Base-by-base conservation (phyloP, 73 alveolate genomes). In the Tetrahymena malaccensis region DNA sequence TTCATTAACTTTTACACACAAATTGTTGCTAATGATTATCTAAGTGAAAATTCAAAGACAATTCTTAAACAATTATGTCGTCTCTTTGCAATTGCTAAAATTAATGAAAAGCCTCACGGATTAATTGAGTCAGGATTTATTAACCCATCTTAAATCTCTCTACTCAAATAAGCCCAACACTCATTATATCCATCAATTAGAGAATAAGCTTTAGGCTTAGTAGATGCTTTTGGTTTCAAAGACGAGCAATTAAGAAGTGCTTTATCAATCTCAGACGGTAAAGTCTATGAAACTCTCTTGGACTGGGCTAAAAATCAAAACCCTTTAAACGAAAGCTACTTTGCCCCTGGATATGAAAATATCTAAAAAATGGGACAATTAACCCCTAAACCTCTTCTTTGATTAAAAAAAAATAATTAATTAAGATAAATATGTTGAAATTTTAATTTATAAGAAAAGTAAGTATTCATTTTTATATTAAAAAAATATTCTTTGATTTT, bases 231-330 rank as follows among this genome's bases (percentile, higher is more conserved):
- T 70, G 89, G 89, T 21, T 95, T 85, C 85, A 94, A 95, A 40
- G 97, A 95, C 89, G 94, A 95, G 43, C 35, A 85, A 70, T 55
- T 85, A 31, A 95, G 97, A 95, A 84, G 95, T 33, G 97, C 97
- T 34, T 83, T 95, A 34, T 94, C 95, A 15, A 93, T 37, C 35
- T 85, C 95, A 21, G 33, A 95, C n/a, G 95, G 97, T 43, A 95
- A 95, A 43, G 93, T 83, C 19, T 95, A 95, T 89, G 97, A 95
- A 44, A 95, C 94, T 35, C 93, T 95, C 85, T 85, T 70, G 38
- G 94, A 95, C 35, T 95, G 97, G 97, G 97, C 97, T 19, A 89
- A 85, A 58, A 93, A 95, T 15, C 55, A 85, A 16, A 95, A 95
- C 33, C 97, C 97, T 43, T 35, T 95, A 35, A 95, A 95, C 85